Percentiles rank a stretch among this genome's conserved stretches.
phyloP scores from a whole-genome alignment of 2,329 filamentous ascomycete species.

The Verticillium longisporum region DNA sequence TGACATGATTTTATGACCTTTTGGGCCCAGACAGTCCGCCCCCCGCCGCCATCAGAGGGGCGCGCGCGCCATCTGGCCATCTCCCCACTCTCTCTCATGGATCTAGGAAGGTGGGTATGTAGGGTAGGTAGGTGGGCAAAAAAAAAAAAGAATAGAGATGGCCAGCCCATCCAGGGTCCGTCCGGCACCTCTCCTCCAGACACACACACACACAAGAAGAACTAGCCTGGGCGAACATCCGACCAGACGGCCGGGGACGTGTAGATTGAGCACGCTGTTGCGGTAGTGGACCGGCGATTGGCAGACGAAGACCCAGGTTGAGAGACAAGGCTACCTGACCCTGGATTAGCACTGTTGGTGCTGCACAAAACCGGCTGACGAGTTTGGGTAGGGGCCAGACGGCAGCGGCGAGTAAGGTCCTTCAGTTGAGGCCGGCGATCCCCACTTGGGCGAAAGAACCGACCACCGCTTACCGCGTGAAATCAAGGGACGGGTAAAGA shows the following conservation, averaged over 20 bases:
- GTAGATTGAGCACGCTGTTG: not conserved
- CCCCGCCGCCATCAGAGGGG: too few species aligned
- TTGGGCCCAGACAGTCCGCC: not conserved
- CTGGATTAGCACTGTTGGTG: not conserved
- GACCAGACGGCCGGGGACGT: not conserved
- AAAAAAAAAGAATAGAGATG: not conserved
- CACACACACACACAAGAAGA: too few species aligned
- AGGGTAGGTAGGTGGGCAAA: too few species aligned
- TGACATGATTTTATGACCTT: not conserved
- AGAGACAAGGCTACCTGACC: not conserved
- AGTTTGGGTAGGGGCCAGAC: too few species aligned
- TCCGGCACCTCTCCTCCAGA: not conserved
- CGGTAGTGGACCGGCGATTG: not conserved
- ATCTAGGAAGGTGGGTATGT: not conserved
- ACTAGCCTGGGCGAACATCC: not conserved
- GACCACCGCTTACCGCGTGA: too few species aligned
- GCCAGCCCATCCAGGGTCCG: not conserved
- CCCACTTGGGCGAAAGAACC: too few species aligned
- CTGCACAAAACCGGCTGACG: not conserved
- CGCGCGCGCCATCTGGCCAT: not conserved
- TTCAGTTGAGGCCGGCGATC: too few species aligned
- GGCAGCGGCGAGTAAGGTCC: too few species aligned
- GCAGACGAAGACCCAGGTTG: not conserved
- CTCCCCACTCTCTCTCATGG: not conserved
- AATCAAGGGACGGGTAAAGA: too few species aligned